Evolutionary conservation across 2,329 filamentous ascomycete species (phyloP).

Genomic region (Tympanopsis confertula): DNA sequence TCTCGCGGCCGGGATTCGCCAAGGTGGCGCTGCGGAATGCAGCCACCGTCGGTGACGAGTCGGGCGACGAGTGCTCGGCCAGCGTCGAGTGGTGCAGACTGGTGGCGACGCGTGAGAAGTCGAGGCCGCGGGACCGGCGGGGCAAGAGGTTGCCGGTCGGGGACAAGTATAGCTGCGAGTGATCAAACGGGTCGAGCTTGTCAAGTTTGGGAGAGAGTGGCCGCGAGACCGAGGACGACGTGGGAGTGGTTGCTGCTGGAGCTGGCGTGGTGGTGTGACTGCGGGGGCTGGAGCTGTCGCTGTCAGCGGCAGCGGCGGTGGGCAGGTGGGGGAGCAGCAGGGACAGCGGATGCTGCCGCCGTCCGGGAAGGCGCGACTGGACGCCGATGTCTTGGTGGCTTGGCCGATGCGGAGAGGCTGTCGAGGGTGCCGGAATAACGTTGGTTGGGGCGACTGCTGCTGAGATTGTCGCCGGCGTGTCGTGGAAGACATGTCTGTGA

Average conservation of each 20-base stretch:
- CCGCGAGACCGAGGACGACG: no score
- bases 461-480: neutral
- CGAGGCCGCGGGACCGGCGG: slow-evolving; percentile 75
- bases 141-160: slow-evolving; percentile 82
- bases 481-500: slow-evolving; percentile 9
- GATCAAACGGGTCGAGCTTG: no score
- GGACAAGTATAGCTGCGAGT: slow-evolving; percentile 73
- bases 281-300: slow-evolving; percentile 13
- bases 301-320: no score
- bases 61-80: slow-evolving; percentile 75
- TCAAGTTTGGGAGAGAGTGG: slow-evolving; percentile 82
- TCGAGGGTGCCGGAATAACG: neutral
- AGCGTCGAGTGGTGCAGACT: slow-evolving; percentile 92
- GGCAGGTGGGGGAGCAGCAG: no score
- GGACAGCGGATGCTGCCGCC: no score
- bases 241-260: slow-evolving; percentile 47
- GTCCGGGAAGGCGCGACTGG: no score
- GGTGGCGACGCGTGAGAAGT: slow-evolving; percentile 86
- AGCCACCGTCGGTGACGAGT: slow-evolving; percentile 77
- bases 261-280: slow-evolving; percentile 28
- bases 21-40: slow-evolving; percentile 49
- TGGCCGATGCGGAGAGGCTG: neutral
- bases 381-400: no score
- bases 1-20: slow-evolving; percentile 44
- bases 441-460: neutral